These are phyloP conservation scores for Vinca major DNA, from an alignment of 305 asterid species.

Conservation along the genomic window DNA sequence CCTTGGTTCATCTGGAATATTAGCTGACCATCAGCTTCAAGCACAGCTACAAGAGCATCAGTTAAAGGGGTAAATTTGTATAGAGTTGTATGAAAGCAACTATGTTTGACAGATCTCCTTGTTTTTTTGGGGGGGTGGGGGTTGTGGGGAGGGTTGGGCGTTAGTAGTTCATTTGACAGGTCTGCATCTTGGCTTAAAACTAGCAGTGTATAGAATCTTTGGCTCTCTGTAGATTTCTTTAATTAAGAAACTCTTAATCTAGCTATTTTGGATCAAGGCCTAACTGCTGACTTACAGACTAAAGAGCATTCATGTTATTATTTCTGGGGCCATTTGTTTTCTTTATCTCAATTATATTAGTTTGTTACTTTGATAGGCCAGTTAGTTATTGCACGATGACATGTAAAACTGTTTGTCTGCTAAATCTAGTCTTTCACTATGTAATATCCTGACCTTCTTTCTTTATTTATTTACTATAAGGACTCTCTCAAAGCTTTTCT, in stretches of 20 bases:
- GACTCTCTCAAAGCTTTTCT: background rate
- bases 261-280: background rate
- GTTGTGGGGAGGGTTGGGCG: no score
- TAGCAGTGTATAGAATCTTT: background rate
- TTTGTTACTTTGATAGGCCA: background rate
- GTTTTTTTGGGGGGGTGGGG: background rate
- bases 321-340: background rate
- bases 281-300: background rate
- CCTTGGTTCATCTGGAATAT: constrained; percentile 96
- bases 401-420: background rate
- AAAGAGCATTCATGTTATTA: background rate
- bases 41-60: constrained; percentile 95
- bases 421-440: background rate
- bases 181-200: background rate
- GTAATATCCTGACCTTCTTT: background rate
- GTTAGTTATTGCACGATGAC: background rate
- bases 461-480: background rate
- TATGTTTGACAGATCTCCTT: background rate
- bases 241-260: background rate
- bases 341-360: background rate
- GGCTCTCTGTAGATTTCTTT: background rate
- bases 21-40: constrained; percentile 99
- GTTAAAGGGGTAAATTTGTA: constrained; percentile 81
- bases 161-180: background rate
- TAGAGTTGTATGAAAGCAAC: background rate